Percentiles rank a stretch among this genome's conserved stretches.
phyloP scores from a whole-genome alignment of 257 asterid species.

The Salvia miltiorrhiza region DNA sequence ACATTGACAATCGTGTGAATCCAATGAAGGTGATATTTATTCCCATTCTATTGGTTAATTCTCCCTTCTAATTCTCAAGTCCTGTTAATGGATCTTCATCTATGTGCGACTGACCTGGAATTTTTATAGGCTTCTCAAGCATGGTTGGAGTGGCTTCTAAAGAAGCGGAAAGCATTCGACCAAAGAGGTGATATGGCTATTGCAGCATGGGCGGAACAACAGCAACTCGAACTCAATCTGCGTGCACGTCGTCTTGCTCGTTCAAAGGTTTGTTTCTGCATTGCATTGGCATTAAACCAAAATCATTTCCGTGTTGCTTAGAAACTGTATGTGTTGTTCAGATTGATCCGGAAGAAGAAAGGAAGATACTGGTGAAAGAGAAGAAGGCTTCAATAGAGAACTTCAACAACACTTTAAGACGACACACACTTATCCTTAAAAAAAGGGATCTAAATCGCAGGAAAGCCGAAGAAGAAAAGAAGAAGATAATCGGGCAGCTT shows the following conservation, averaged over 20 bases:
- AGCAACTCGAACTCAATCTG: constrained; percentile 80
- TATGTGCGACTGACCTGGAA: no score
- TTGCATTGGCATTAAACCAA: background rate
- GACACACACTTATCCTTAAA: constrained; percentile 75
- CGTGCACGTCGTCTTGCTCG: constrained; percentile 93
- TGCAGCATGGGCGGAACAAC: constrained; percentile 98
- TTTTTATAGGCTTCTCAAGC: constrained; percentile 88
- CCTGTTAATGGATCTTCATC: background rate
- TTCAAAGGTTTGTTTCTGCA: constrained; percentile 75
- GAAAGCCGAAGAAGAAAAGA: constrained; percentile 82
- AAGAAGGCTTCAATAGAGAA: constrained; percentile 72
- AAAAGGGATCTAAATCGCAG: constrained; percentile 74
- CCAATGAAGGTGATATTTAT: constrained; percentile 76
- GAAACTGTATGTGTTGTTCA: constrained; percentile 25
- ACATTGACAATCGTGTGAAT: constrained; percentile 68
- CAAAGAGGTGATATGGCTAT: constrained; percentile 98
- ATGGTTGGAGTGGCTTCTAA: constrained; percentile 95
- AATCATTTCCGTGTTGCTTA: no score
- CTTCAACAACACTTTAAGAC: constrained; percentile 63
- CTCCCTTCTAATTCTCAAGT: background rate
- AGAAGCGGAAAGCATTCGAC: constrained; percentile 91
- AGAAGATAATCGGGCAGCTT: constrained; percentile 57
- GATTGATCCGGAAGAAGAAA: constrained; percentile 92
- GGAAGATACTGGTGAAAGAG: constrained; percentile 79
- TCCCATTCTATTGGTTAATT: constrained; percentile 14